phyloP scores from a whole-genome alignment of 2,329 filamentous ascomycete species.

The Neofusicoccum ribis region DNA sequence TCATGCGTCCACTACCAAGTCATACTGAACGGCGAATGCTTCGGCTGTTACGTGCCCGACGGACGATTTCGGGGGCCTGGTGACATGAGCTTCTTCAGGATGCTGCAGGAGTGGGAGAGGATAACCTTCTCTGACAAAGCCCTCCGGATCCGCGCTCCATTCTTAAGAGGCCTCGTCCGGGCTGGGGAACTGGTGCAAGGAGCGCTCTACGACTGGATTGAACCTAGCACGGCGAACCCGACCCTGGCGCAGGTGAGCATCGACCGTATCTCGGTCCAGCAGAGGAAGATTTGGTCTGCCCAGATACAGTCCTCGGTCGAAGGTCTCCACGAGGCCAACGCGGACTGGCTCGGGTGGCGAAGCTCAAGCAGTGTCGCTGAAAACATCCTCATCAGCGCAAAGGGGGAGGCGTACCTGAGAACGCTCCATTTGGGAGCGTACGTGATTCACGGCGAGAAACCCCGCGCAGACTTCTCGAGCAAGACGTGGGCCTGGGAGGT shows the following conservation, averaged over 20 bases:
- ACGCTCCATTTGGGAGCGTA: not conserved
- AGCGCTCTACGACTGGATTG: slow-evolving; percentile 7
- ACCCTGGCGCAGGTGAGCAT: slow-evolving; percentile 7
- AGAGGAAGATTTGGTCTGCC: not conserved
- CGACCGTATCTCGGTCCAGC: not conserved
- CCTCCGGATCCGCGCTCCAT: not conserved
- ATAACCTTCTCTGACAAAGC: not conserved
- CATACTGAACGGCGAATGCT: not conserved
- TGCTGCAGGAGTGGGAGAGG: slow-evolving; percentile 1
- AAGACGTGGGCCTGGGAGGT: slow-evolving; percentile 2
- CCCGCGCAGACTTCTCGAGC: not conserved
- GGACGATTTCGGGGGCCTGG: not conserved
- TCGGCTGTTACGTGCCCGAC: slow-evolving; percentile 1
- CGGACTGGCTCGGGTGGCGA: not conserved
- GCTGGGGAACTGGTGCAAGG: not conserved
- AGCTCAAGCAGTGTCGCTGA: not conserved
- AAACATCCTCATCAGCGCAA: not conserved
- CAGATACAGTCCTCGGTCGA: slow-evolving; percentile 1
- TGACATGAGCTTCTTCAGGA: not conserved
- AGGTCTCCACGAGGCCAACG: not conserved
- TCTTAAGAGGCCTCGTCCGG: not conserved
- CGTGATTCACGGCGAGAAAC: not conserved
- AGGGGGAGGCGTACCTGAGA: not conserved
- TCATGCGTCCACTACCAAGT: not conserved
- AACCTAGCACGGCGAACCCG: slow-evolving; percentile 1